phyloP scores from a whole-genome alignment of 1,139 yeast genomes.

The Pneumocystis carinii region DNA sequence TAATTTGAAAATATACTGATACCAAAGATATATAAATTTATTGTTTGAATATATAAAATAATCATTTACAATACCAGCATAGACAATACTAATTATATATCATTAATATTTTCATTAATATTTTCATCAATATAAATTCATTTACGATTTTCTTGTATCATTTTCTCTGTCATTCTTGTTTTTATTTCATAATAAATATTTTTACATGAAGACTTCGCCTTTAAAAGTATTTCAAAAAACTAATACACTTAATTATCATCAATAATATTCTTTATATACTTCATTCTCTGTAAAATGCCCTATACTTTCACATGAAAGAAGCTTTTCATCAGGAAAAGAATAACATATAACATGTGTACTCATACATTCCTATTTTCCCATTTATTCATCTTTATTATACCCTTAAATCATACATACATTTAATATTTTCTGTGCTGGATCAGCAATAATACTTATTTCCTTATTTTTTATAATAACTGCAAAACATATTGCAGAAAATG shows the following conservation, averaged over 20 bases:
- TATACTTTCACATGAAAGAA: background rate
- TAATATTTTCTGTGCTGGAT: background rate
- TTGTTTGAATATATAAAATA: background rate
- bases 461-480: background rate
- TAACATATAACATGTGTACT: conserved; percentile 1
- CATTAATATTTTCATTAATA: background rate
- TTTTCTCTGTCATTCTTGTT: background rate
- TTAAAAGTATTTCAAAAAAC: background rate
- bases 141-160: background rate
- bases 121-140: no score
- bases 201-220: background rate
- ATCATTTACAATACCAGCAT: background rate
- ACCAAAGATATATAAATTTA: background rate
- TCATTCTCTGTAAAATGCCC: background rate
- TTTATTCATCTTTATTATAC: background rate
- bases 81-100: background rate
- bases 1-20: background rate
- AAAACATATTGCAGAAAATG: background rate
- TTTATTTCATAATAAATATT: background rate
- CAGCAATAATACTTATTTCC: background rate
- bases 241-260: background rate
- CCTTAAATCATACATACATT: background rate
- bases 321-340: background rate
- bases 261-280: background rate
- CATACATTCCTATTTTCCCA: background rate